phyloP scores from a whole-genome alignment of 2,329 filamentous ascomycete species.

The Penicillium sumatraense region DNA sequence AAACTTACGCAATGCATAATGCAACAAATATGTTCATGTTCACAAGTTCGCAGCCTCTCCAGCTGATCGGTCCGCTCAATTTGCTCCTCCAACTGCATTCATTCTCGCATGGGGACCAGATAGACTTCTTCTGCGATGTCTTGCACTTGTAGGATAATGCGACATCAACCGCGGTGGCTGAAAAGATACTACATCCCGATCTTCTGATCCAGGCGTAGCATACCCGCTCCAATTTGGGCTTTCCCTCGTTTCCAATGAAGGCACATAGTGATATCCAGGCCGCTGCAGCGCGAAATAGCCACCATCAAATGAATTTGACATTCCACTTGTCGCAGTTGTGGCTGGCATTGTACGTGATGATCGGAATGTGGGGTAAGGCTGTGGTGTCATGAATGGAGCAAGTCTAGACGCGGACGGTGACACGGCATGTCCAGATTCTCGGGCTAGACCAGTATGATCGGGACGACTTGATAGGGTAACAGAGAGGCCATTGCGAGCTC shows the following conservation, averaged over 20 bases:
- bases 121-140: conserved; percentile 30
- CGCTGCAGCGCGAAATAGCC: conserved; percentile 30
- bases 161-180: conserved; percentile 26
- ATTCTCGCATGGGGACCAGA: conserved; percentile 27
- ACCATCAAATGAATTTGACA: conserved; percentile 17
- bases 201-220: conserved; percentile 29
- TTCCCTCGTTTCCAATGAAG: conserved; percentile 6
- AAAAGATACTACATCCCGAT: conserved; percentile 18
- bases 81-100: conserved; percentile 7
- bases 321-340: conserved; percentile 10
- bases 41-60: too few relatives aligned
- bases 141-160: conserved; percentile 30
- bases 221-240: conserved; percentile 25
- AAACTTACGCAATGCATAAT: neutral
- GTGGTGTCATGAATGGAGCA: conserved; percentile 24
- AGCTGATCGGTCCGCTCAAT: neutral
- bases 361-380: conserved; percentile 20
- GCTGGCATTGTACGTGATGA: conserved; percentile 4
- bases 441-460: conserved; percentile 10
- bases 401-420: conserved; percentile 13
- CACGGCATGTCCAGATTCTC: conserved; percentile 6
- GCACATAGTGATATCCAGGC: conserved; percentile 13
- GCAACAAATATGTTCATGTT: neutral
- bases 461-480: conserved; percentile 23
- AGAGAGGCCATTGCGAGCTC: conserved; percentile 16